Evolutionary conservation across 176 grass and related monocot species (phyloP).

Genomic region (Oryza glumipatula): DNA sequence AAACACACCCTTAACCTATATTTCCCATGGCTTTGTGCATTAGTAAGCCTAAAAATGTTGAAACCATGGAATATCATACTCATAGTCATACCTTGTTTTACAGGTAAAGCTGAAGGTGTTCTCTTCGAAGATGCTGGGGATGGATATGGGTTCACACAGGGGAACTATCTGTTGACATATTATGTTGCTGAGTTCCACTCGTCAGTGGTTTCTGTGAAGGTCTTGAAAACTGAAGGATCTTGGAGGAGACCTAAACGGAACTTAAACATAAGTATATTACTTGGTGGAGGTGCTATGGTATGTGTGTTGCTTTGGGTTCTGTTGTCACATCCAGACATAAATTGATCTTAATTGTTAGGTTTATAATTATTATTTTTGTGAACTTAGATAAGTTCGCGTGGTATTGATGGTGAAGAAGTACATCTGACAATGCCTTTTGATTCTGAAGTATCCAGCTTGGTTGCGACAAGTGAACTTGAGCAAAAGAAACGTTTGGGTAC

Average conservation of each 20-base stretch:
- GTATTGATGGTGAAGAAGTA: constrained; percentile 80
- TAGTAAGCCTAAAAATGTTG: neutral
- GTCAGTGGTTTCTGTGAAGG: constrained; percentile 64
- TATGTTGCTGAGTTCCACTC: constrained; percentile 76
- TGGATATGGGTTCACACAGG: constrained; percentile 75
- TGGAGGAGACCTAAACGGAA: constrained; percentile 65
- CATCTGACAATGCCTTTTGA: constrained; percentile 63
- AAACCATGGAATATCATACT: neutral
- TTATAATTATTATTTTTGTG: constrained; percentile 11
- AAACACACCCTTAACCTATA: neutral
- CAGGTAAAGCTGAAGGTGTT: constrained; percentile 88
- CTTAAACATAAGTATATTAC: constrained; percentile 68
- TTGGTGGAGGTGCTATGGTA: constrained; percentile 89
- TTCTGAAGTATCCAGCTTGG: constrained; percentile 63
- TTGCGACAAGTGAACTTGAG: constrained; percentile 62
- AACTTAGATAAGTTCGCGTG: constrained; percentile 68
- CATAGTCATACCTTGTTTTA: constrained; percentile 16
- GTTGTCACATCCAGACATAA: neutral
- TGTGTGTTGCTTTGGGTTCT: constrained; percentile 29
- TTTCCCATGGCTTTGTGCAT: neutral
- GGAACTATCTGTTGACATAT: constrained; percentile 77
- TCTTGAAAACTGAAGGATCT: constrained; percentile 71
- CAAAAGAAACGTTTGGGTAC: constrained; percentile 70
- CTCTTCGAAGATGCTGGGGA: constrained; percentile 92
- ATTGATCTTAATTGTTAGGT: neutral